A percentile compares a stretch with the other conserved stretches of the same genome.
phyloP scores from a whole-genome alignment of 2,329 filamentous ascomycete species.

The Blumeria graminis region DNA sequence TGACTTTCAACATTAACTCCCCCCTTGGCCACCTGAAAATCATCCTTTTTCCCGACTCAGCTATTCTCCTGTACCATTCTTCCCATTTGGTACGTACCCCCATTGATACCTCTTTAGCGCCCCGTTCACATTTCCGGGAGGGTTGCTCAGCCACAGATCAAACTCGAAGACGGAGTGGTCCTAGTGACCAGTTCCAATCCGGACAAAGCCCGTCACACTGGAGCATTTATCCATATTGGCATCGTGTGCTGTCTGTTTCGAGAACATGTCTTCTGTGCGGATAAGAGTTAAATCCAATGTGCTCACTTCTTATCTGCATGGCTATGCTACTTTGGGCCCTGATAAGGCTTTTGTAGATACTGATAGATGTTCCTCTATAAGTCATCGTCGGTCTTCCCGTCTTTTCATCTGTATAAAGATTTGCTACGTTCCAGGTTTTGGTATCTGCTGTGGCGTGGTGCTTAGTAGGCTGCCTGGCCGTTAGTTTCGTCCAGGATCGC shows the following conservation, averaged over 20 bases:
- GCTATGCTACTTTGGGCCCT: not conserved
- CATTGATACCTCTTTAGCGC: too few relatives aligned
- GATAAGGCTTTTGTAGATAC: not conserved
- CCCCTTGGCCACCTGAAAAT: too few relatives aligned
- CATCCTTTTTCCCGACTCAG: too few relatives aligned
- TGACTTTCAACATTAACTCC: too few relatives aligned
- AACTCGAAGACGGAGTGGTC: too few relatives aligned
- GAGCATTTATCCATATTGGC: not conserved
- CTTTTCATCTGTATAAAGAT: not conserved
- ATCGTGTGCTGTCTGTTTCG: not conserved
- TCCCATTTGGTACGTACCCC: too few relatives aligned
- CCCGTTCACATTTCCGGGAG: too few relatives aligned
- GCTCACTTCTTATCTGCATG: not conserved
- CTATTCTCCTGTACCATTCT: too few relatives aligned
- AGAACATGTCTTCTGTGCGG: not conserved
- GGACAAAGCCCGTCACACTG: too few relatives aligned
- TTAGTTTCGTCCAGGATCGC: not conserved
- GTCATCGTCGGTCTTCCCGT: not conserved
- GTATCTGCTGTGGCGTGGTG: not conserved
- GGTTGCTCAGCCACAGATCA: too few relatives aligned
- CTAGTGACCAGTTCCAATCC: too few relatives aligned
- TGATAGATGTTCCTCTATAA: not conserved
- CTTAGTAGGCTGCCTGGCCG: not conserved
- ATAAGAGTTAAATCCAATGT: slow-evolving; percentile 1
- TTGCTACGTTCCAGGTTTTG: not conserved